phyloP scores from a whole-genome alignment of 2,329 filamentous ascomycete species.

The Pyrenochaeta sp. region DNA sequence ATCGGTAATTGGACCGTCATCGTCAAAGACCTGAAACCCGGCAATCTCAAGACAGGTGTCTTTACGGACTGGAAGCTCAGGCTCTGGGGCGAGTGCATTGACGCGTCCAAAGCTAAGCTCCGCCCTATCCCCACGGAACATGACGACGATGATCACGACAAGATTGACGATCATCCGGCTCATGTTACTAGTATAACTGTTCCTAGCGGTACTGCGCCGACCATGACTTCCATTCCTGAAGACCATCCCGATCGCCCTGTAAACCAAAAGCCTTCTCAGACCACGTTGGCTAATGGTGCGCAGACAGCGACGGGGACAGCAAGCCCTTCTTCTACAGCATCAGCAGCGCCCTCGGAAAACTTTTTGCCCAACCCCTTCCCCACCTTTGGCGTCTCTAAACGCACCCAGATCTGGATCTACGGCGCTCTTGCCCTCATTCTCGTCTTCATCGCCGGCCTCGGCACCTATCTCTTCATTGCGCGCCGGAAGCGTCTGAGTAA shows the following conservation, averaged over 20 bases:
- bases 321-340: constrained; percentile 20
- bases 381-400: constrained; percentile 85
- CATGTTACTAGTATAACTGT: constrained; percentile 65
- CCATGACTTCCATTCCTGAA: constrained; percentile 53
- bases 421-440: constrained; percentile 84
- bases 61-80: constrained; percentile 94
- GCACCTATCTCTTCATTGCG: constrained; percentile 81
- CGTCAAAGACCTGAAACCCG: constrained; percentile 77
- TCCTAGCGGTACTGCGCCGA: constrained; percentile 55
- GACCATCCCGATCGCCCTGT: constrained; percentile 62
- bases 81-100: constrained; percentile 89
- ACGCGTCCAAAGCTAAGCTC: constrained; percentile 73
- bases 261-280: constrained; percentile 62
- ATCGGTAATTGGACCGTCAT: constrained; percentile 90
- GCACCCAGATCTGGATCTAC: constrained; percentile 93
- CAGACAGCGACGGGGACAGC: constrained; percentile 30
- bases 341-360: constrained; percentile 47
- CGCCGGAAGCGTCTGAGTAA: constrained; percentile 78
- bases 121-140: constrained; percentile 83
- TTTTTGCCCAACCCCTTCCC: constrained; percentile 87
- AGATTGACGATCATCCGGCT: constrained; percentile 62
- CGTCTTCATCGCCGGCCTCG: constrained; percentile 81
- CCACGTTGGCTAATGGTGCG: constrained; percentile 33
- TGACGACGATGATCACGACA: constrained; percentile 83
- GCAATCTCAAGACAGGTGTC: constrained; percentile 77